phyloP scores from a whole-genome alignment of 2,329 filamentous ascomycete genomes.

The Cordyceps javanica region DNA sequence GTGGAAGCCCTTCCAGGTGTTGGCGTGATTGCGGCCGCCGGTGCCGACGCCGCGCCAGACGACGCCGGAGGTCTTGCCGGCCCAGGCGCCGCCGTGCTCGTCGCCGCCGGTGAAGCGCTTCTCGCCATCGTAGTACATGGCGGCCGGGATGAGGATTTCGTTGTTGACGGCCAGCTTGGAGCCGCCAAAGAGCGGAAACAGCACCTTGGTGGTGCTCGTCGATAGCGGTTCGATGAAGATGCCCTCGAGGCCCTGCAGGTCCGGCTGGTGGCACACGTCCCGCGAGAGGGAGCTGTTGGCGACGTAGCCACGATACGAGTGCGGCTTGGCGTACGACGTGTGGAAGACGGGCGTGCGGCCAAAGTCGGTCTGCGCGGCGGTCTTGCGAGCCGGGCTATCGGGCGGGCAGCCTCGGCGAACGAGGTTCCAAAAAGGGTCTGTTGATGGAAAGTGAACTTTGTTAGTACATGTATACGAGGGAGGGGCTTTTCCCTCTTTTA shows the following conservation, averaged over 20 bases:
- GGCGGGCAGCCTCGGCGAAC: slow-evolving; percentile 56
- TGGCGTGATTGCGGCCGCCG: slow-evolving; percentile 50
- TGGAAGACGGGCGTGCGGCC: slow-evolving; percentile 38
- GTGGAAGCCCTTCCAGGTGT: slow-evolving; percentile 68
- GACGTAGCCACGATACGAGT: slow-evolving; percentile 52
- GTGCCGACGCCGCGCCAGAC: slow-evolving; percentile 65
- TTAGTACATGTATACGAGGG: no score
- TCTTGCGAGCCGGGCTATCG: slow-evolving; percentile 51
- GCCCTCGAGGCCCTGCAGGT: slow-evolving; percentile 56
- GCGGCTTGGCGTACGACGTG: slow-evolving; percentile 38
- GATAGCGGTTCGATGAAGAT: slow-evolving; percentile 57
- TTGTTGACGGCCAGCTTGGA: slow-evolving; percentile 65
- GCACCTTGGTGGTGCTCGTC: slow-evolving; percentile 47
- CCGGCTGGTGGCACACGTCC: slow-evolving; percentile 60
- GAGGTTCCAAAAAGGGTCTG: slow-evolving; percentile 51
- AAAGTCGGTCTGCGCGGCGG: slow-evolving; percentile 38
- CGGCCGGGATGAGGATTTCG: slow-evolving; percentile 62
- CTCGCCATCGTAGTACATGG: slow-evolving; percentile 62
- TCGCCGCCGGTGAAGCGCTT: slow-evolving; percentile 53
- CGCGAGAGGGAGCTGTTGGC: slow-evolving; percentile 55
- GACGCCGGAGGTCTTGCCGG: slow-evolving; percentile 45
- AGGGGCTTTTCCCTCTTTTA: no score
- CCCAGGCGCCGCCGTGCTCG: slow-evolving; percentile 50
- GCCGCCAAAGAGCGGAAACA: slow-evolving; percentile 62
- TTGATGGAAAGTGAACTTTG: slow-evolving; percentile 14